Evolutionary conservation across 371 early-diverging fungal genomes (phyloP).

Genomic region (Dinochytrium kinnereticum): DNA sequence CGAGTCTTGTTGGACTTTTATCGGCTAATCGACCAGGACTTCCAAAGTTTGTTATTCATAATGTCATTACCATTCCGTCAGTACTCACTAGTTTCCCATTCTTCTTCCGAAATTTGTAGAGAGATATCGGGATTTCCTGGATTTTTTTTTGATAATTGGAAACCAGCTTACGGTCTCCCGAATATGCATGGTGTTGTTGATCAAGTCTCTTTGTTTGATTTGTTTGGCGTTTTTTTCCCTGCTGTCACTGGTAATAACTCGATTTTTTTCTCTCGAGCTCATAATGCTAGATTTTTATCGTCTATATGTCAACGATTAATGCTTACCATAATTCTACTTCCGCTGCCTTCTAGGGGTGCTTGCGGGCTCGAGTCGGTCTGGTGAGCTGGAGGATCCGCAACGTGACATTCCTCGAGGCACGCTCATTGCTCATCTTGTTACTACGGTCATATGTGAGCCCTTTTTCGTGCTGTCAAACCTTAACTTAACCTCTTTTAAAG

Average conservation of each 20-base stretch:
- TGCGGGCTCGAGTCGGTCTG: slow-evolving; percentile 35
- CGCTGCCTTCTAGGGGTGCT: slow-evolving; percentile 28
- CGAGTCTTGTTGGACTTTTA: slow-evolving; percentile 25
- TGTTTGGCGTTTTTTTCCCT: slow-evolving; percentile 46
- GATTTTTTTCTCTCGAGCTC: background rate
- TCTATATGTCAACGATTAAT: background rate
- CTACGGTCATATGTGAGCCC: slow-evolving; percentile 27
- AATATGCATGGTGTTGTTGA: slow-evolving; percentile 6
- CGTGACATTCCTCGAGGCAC: slow-evolving; percentile 37
- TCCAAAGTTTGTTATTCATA: background rate
- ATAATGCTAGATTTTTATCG: too few species aligned
- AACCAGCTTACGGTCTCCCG: slow-evolving; percentile 10
- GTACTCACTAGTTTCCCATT: too few species aligned
- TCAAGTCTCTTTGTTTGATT: slow-evolving; percentile 15
- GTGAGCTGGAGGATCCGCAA: slow-evolving; percentile 31
- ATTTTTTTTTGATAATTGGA: slow-evolving; percentile 21
- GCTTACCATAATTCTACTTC: too few species aligned
- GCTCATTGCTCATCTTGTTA: slow-evolving; percentile 29
- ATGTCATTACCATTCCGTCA: too few species aligned
- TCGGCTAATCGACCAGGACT: slow-evolving; percentile 23
- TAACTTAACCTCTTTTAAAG: slow-evolving; percentile 1
- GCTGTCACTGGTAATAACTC: slow-evolving; percentile 31
- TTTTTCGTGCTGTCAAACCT: slow-evolving; percentile 4
- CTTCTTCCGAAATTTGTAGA: background rate
- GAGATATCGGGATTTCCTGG: slow-evolving; percentile 31